Conservation (phyloP, 192 early-diverging fungal genomes). For the Geranomyces michiganensis region DNA sequence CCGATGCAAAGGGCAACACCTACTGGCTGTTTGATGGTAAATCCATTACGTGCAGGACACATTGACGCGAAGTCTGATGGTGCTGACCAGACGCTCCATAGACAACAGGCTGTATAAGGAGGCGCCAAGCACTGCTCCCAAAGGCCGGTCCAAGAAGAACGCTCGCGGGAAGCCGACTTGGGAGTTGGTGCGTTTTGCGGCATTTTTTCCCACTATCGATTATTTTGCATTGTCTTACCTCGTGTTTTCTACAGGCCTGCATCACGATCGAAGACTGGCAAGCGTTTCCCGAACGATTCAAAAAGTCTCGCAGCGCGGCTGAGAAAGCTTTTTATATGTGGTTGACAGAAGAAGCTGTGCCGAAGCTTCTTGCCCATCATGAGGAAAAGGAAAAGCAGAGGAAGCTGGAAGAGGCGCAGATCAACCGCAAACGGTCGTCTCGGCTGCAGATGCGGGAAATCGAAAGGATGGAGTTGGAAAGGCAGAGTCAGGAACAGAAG, state of each 20-base stretch:
- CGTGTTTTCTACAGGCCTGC: slow-evolving; percentile 47
- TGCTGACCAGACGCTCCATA: slow-evolving; percentile 26
- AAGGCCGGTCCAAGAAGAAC: slow-evolving; percentile 24
- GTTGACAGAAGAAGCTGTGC: slow-evolving; percentile 59
- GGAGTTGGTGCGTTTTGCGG: slow-evolving; percentile 20
- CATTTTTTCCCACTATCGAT: too few species aligned
- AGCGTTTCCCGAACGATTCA: slow-evolving; percentile 63
- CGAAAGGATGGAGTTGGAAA: slow-evolving; percentile 55
- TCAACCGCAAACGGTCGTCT: slow-evolving; percentile 65
- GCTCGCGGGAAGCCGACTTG: slow-evolving; percentile 28
- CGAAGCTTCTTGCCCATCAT: slow-evolving; percentile 60
- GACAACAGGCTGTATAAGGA: slow-evolving; percentile 75
- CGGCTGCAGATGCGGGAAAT: slow-evolving; percentile 63
- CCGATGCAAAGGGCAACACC: slow-evolving; percentile 64
- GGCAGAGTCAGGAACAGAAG: slow-evolving; percentile 33
- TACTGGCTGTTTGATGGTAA: slow-evolving; percentile 84
- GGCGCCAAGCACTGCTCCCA: slow-evolving; percentile 43
- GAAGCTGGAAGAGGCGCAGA: slow-evolving; percentile 55
- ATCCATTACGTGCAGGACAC: background rate
- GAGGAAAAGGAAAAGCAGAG: slow-evolving; percentile 60
- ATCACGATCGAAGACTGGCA: slow-evolving; percentile 63
- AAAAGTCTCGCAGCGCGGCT: slow-evolving; percentile 49
- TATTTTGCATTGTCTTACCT: background rate
- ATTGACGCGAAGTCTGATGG: background rate
- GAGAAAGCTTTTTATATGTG: slow-evolving; percentile 62